Evolutionary conservation across 2,329 filamentous ascomycete genomes (phyloP), one percentile per base, ranked within the genome.

Genomic region (Talaromyces islandicus): DNA sequence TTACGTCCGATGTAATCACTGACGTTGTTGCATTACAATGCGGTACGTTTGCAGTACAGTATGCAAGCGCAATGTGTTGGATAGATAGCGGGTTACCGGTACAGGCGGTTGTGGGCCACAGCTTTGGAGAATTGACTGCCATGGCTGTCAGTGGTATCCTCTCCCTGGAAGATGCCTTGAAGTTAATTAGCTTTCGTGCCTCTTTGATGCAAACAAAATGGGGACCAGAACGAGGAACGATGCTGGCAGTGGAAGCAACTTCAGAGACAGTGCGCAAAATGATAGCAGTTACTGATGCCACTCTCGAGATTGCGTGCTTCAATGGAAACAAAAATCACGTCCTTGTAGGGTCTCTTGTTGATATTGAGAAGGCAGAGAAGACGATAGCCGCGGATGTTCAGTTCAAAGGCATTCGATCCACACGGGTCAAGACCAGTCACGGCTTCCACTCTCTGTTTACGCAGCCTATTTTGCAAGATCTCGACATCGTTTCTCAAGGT

Each of bases 241-340:
- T 76, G 74, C 57, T 76, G 7, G 66, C 69, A 0, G 57, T 75
- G 0, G 65, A 77, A 50, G 73, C 68, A 0, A 48, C 24, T n/a
- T 43, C 19, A 11, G 52, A 55, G 2, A 56, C 43, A 19, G 53
- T 54, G 48, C 41, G n/a, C 12, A 21, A 59, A 7, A 56, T 59
- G n/a, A 55, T 56, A 9, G n/a, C 41, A 21, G 43, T 6, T 41
- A 54, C 48, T 10, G 70, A 75, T 46, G 9, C 63, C 9, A 63
- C 59, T 3, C 63, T 62, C 7, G 65, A 57, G 1, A 70, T 78
- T 32, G 63, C 68, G 35, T 64, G 67, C 57, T 64, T 65, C 56
- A 72, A 72, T 46, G 65, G 66, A 0, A 64, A 64, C 4, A 57
- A 60, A 4, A 66, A 58, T 51, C 65, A 67, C 25, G 67, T 65